phyloP scores from a whole-genome alignment of 1,284 basidiomycete genomes.

The Irpex sp. region DNA sequence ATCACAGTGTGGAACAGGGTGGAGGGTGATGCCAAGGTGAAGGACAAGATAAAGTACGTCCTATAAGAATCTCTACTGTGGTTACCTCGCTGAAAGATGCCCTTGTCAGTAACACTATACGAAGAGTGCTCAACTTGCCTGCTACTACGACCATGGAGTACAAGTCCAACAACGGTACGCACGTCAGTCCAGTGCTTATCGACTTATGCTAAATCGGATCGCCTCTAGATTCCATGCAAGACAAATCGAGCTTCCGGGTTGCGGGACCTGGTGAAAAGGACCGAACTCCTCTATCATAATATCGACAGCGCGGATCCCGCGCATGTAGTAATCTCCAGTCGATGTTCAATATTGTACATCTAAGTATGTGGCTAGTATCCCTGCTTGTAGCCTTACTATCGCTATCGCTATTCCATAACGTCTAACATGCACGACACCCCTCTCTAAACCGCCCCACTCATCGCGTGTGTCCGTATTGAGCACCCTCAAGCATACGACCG shows the following conservation, averaged over 20 bases:
- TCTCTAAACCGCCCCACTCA: not conserved
- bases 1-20: constrained; percentile 75
- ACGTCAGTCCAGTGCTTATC: not conserved
- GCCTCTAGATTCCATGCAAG: constrained; percentile 69
- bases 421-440: not conserved
- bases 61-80: not conserved
- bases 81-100: not conserved
- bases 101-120: constrained; percentile 57
- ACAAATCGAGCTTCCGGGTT: constrained; percentile 74
- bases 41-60: constrained; percentile 64
- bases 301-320: not conserved
- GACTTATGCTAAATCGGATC: not conserved
- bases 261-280: constrained; percentile 33
- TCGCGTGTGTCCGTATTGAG: not conserved
- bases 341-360: constrained; percentile 3
- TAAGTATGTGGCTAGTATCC: constrained; percentile 1
- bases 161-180: constrained; percentile 76
- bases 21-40: constrained; percentile 58
- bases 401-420: not conserved
- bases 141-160: constrained; percentile 76
- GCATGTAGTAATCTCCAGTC: not conserved
- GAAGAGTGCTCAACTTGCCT: constrained; percentile 63
- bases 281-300: constrained; percentile 38
- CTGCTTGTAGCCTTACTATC: constrained; percentile 2
- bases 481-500: constrained; percentile 37